These are phyloP conservation scores for Areca catechu DNA, from an alignment of 176 grass and related monocot species.

Conservation along the genomic window DNA sequence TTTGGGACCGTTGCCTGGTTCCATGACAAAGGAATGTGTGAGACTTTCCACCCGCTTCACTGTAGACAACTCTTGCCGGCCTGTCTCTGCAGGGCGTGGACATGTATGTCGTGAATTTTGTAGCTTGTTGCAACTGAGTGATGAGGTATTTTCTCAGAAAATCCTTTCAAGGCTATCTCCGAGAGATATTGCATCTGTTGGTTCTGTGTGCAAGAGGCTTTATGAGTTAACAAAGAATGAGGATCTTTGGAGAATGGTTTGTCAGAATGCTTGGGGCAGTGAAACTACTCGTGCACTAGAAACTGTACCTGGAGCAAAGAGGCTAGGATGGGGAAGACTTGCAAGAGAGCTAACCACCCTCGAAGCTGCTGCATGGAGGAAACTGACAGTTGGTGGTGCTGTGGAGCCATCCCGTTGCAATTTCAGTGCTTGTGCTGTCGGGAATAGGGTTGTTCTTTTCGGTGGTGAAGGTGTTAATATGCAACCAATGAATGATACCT, in stretches of 20 bases:
- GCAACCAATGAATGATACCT: conserved; percentile 20
- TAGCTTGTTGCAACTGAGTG: conserved; percentile 8
- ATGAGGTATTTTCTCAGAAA: conserved; percentile 16
- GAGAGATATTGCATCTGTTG: conserved; percentile 18
- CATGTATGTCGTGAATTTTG: conserved; percentile 10
- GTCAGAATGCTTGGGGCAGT: conserved; percentile 17
- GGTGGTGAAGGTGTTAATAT: conserved; percentile 18
- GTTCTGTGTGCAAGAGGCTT: conserved; percentile 13
- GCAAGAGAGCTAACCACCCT: conserved; percentile 16
- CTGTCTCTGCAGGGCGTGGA: conserved; percentile 25
- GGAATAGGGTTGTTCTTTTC: conserved; percentile 15
- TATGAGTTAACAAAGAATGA: conserved; percentile 12
- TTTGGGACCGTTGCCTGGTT: conserved; percentile 56
- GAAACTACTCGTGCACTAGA: conserved; percentile 7
- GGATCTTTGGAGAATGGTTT: conserved; percentile 19
- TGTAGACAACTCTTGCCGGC: conserved; percentile 28
- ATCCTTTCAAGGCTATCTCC: conserved; percentile 13
- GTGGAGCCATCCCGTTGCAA: conserved; percentile 17
- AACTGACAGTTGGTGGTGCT: conserved; percentile 15
- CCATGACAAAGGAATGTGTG: conserved; percentile 37
- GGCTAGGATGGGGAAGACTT: conserved; percentile 15
- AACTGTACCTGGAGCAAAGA: conserved; percentile 13
- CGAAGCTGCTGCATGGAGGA: conserved; percentile 11
- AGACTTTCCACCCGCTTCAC: conserved; percentile 29
- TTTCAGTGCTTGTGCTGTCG: conserved; percentile 20